These are phyloP conservation scores for Candida albicans DNA, from an alignment of 1,139 yeast genomes.

Conservation along the genomic window DNA sequence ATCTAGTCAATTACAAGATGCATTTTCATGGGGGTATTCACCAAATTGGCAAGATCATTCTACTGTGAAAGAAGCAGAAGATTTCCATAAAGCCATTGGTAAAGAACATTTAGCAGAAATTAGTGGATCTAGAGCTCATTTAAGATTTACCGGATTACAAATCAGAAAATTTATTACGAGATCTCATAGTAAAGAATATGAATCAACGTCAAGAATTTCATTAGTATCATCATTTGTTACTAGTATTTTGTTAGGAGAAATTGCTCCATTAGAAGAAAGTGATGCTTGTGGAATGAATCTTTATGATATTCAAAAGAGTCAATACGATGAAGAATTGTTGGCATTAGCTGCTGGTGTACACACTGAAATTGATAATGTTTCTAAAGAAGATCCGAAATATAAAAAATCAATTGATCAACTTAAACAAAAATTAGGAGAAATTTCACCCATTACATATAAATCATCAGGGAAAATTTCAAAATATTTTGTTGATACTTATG, in stretches of 20 bases:
- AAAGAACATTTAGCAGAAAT: constrained; percentile 60
- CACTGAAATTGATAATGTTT: constrained; percentile 32
- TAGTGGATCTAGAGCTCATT: constrained; percentile 88
- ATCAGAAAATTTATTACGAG: constrained; percentile 69
- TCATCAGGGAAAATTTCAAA: constrained; percentile 47
- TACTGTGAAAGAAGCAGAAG: constrained; percentile 65
- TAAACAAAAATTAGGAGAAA: constrained; percentile 50
- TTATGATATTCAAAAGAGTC: constrained; percentile 59
- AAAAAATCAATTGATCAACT: constrained; percentile 38
- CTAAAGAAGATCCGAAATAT: constrained; percentile 20
- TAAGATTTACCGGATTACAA: constrained; percentile 88
- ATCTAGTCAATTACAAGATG: constrained; percentile 45
- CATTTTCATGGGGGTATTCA: constrained; percentile 64
- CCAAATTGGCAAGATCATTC: constrained; percentile 98
- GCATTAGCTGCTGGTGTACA: constrained; percentile 55
- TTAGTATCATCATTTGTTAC: constrained; percentile 80
- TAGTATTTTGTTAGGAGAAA: constrained; percentile 63
- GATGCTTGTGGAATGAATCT: constrained; percentile 94
- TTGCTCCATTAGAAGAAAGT: constrained; percentile 70
- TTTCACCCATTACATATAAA: constrained; percentile 47
- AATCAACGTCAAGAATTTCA: constrained; percentile 60
- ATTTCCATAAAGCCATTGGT: constrained; percentile 61
- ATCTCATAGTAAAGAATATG: constrained; percentile 51
- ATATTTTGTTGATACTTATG: constrained; percentile 67
- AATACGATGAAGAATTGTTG: constrained; percentile 54